Percentiles rank a stretch among this genome's conserved stretches.
Conservation (phyloP, 768 basidiomycete species). For the Lyophyllum decastes region DNA sequence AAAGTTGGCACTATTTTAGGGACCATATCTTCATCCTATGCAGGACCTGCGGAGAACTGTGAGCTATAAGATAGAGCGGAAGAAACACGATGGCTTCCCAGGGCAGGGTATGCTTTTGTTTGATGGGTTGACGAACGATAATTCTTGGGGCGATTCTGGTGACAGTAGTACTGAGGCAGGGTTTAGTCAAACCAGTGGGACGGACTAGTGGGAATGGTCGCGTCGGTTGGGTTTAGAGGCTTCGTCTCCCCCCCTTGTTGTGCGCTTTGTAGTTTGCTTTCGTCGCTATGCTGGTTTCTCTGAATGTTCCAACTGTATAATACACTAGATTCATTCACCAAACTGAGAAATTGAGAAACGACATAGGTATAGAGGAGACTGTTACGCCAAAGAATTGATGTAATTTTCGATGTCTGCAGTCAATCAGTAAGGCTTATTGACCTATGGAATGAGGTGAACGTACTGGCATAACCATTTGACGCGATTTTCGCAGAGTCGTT, state of each 20-base stretch:
- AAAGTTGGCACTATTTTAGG: slow-evolving; percentile 11
- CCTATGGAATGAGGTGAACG: slow-evolving; percentile 8
- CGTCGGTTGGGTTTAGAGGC: neutral
- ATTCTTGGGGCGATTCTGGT: slow-evolving; percentile 5
- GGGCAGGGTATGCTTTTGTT: slow-evolving; percentile 18
- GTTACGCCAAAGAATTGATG: slow-evolving; percentile 31
- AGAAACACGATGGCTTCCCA: slow-evolving; percentile 9
- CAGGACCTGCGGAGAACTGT: slow-evolving; percentile 26
- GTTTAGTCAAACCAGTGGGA: slow-evolving; percentile 4
- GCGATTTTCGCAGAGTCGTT: slow-evolving; percentile 31
- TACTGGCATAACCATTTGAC: slow-evolving; percentile 36
- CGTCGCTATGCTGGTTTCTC: slow-evolving; percentile 3
- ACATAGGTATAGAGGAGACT: neutral
- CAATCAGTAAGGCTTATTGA: neutral
- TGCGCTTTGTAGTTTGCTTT: slow-evolving; percentile 13
- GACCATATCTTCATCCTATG: slow-evolving; percentile 17
- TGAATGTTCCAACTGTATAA: neutral
- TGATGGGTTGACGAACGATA: neutral
- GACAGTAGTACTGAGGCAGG: slow-evolving; percentile 7
- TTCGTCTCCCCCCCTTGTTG: slow-evolving; percentile 4
- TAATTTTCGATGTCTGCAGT: slow-evolving; percentile 37
- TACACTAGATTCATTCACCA: neutral
- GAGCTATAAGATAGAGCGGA: slow-evolving; percentile 22
- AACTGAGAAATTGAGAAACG: neutral
- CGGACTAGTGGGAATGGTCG: slow-evolving; percentile 4